Evolutionary conservation across 345 rosid species (phyloP), one percentile per base, ranked within the genome.

Genomic region (Carallia brachiata): DNA sequence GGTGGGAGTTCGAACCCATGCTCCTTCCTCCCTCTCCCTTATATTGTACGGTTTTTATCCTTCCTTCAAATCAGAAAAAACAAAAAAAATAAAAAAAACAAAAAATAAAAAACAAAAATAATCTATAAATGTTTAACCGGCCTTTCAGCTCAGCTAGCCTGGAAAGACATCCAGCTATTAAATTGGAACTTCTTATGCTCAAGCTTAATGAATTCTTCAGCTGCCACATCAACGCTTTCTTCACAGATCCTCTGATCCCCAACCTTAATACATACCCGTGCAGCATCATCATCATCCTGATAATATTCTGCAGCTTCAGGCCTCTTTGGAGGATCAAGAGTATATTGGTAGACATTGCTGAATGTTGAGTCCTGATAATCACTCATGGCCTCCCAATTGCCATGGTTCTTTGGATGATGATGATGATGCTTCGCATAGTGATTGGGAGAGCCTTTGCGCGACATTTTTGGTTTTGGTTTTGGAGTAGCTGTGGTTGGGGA

Each of bases 151-250:
- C 61, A 55, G 34, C 40, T 69, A 34, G 7, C 32, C 6, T 7
- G 31, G 36, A 6, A 16, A 9, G 76, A 66, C 53, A 44, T 34
- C 65, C 1, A 55, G 54, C 36, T 63, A 61, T 36, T 10, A 10
- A 4, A n/a, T 19, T n/a, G 59, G 54, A 91, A 91, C 85, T 78
- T 84, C 66, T 36, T 73, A 62, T 93, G 98, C 82, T 86, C 79
- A 1, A 82, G 53, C 75, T 59, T 73, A 68, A 90, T 88, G 54
- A 89, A 93, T 16, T 78, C 80, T 53, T 88, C 93, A 30, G 98
- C 93, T 71, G 79, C 92, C 48, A 52, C 67, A 62, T 93, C 79
- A n/a, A 93, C 77, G 55, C 78, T 75, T 61, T 80, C 81, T 19
- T 61, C 15, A 1, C 34, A 13, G n/a, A 69, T 54, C 48, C 54